Evolutionary conservation across 805 yeast species (phyloP), one percentile per base, ranked within the genome.

Genomic region (Isabelozyma gotoi): DNA sequence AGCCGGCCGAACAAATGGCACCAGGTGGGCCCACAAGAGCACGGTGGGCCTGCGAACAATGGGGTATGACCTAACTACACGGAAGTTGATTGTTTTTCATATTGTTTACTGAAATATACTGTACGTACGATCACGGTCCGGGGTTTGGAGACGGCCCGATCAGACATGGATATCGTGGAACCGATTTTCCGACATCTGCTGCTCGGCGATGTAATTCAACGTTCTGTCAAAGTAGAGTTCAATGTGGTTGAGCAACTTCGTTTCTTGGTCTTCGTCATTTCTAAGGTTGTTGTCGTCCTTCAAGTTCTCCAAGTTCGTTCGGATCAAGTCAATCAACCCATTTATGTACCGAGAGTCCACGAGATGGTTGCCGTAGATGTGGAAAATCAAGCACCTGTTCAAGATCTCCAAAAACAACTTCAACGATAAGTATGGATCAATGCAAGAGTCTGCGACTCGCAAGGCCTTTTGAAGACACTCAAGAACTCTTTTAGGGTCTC

Each of bases 361-460:
- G 52, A 78, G 68, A 38, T 76, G 77, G 52, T 83, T 85, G 3
- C 94, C 96, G 53, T 85, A 91, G 42, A 87, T 84, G 62, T 86
- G 85, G 63, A 85, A 94, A 57, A 90, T 88, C 31, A 92, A 65
- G 49, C 96, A 89, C 49, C 89, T 79, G 68, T 89, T 88, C 50
- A 94, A 71, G 16, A 94, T 89, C 66, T 94, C 98, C 36, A 92
- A 84, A 68, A 92, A 91, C 43, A 94, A 72, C 63, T 88, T 92
- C 44, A 86, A 71, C 29, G 89, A 85, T 37, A 81, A 84, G 47
- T 65, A 69, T 6, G 76, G 76, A 58, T 92, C 98, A 83, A 91
- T 84, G 44, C 94, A 87, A n/a, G 94, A 85, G 61, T 94, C 98
- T 0, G 97, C 96, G 6, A 89, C 88, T 36, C 97, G 74, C 14